Conservation (phyloP, 345 rosid species). For the Citropsis articulata region DNA sequence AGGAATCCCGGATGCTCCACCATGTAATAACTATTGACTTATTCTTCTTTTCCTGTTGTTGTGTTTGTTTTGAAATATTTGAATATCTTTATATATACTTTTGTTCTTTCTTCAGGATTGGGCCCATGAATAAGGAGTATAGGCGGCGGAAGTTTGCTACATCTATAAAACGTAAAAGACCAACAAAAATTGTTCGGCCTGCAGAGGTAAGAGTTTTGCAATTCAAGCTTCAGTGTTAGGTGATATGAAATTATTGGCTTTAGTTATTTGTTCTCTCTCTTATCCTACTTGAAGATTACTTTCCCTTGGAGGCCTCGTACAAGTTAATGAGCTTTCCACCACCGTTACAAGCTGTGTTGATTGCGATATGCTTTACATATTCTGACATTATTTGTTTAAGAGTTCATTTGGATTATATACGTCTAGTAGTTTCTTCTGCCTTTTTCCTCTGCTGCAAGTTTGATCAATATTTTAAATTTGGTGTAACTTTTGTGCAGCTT, state of each 20-base stretch:
- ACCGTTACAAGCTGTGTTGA: background rate
- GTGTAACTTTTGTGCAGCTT: constrained; percentile 26
- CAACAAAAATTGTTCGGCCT: constrained; percentile 14
- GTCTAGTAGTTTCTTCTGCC: background rate
- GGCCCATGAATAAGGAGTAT: constrained; percentile 30
- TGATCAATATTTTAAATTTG: background rate
- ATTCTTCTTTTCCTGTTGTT: background rate
- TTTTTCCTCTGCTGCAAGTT: background rate
- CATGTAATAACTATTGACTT: constrained; percentile 30
- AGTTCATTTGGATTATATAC: background rate
- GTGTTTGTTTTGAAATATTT: background rate
- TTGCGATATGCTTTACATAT: background rate
- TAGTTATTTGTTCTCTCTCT: background rate
- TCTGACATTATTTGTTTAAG: background rate
- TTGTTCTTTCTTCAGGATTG: constrained; percentile 31
- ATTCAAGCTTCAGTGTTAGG: background rate
- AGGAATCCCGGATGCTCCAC: constrained; percentile 30
- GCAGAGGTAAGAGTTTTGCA: constrained; percentile 25
- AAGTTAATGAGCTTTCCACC: background rate
- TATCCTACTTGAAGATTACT: background rate
- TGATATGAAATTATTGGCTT: background rate
- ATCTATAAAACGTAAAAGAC: constrained; percentile 12
- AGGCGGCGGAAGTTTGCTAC: constrained; percentile 23
- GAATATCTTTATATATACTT: background rate
- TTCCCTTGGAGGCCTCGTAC: background rate